Evolutionary conservation across 768 basidiomycete genomes (phyloP), one percentile per base, ranked within the genome.

Genomic region (Tubosaeta sp.): DNA sequence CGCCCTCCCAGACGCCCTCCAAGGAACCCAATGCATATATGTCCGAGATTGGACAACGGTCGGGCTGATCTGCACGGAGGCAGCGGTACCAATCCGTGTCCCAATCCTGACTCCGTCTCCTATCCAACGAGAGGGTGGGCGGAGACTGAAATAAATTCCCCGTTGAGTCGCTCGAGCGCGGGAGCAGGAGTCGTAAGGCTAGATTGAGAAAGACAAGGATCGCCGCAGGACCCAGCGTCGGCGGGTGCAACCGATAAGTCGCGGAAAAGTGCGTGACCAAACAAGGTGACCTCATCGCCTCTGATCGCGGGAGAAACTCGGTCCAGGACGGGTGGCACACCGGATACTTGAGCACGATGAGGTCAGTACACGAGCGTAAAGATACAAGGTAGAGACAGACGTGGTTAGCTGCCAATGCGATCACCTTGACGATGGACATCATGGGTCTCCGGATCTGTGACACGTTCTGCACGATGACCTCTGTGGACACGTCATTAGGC

Each of bases 1-100:
- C 65, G 3, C 88, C 88, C 65, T 91, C 89, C 88, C 88, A 91
- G 13, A 83, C 71, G 6, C 88, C 89, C 54, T 89, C 85, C 33
- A 88, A 67, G 52, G 84, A 87, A 44, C 88, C 86, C 4, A 83
- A 80, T 27, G 67, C 72, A 60, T 85, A 87, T 16, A 77, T 74
- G 12, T 73, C 72, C 6, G 76, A 71, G 22, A 77, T 49, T n/a
- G 62, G 66, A 48, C 63, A 61, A 29, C 65, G 66, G 43, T 72
- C 65, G 6, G 59, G 55, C 39, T 63, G 56, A 37, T 71, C 71
- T 7, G 75, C 56, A 51, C 63, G 73, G 42, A 77, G 60, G 61
- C 80, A 82, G 38, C 84, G 75, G 25, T 76, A 75, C 84, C 88
- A 89, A 59, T 88, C 86, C 37, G 76, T 74, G 51, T 86, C 82